phyloP scores from a whole-genome alignment of 495 filamentous ascomycete species.

The Penicillium cinerascens region DNA sequence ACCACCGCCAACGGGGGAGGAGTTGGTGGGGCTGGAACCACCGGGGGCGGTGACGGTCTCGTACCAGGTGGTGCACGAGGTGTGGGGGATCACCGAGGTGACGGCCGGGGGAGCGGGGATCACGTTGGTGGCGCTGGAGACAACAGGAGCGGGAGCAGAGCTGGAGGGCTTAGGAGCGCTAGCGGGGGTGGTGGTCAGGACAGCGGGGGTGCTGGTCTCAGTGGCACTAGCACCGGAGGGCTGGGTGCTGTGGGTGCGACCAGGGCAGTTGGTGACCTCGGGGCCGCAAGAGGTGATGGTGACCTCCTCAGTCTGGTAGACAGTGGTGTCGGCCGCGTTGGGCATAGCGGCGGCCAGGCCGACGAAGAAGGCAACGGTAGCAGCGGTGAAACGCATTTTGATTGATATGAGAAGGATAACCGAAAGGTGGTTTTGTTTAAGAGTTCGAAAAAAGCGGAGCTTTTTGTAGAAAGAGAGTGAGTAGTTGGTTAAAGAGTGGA shows the following conservation, averaged over 20 bases:
- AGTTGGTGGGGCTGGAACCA: slow-evolving; percentile 23
- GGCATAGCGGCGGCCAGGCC: slow-evolving; percentile 42
- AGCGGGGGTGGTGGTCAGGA: slow-evolving; percentile 12
- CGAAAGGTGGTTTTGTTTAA: slow-evolving; percentile 35
- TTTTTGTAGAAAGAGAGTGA: slow-evolving; percentile 44
- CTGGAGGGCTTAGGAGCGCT: slow-evolving; percentile 17
- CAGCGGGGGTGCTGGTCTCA: slow-evolving; percentile 8
- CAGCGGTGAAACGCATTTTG: slow-evolving; percentile 56
- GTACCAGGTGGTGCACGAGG: not conserved
- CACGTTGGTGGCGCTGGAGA: slow-evolving; percentile 5
- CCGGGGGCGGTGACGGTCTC: slow-evolving; percentile 2
- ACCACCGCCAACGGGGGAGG: slow-evolving; percentile 21
- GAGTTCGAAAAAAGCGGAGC: slow-evolving; percentile 18
- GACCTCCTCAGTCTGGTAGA: slow-evolving; percentile 53
- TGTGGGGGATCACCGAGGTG: slow-evolving; percentile 1
- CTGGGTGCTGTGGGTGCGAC: slow-evolving; percentile 18
- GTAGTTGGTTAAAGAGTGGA: slow-evolving; percentile 50
- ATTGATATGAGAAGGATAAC: slow-evolving; percentile 31
- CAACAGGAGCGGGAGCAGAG: slow-evolving; percentile 15
- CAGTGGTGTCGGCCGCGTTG: slow-evolving; percentile 37
- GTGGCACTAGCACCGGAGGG: slow-evolving; percentile 11
- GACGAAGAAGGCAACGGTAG: slow-evolving; percentile 49
- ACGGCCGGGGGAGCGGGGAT: slow-evolving; percentile 3
- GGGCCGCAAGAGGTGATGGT: slow-evolving; percentile 60
- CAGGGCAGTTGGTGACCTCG: slow-evolving; percentile 58